A percentile compares a stretch with the other conserved stretches of the same genome.
Conservation (phyloP, 1,284 basidiomycete genomes). For the Mycosarcoma mackinlayi region DNA sequence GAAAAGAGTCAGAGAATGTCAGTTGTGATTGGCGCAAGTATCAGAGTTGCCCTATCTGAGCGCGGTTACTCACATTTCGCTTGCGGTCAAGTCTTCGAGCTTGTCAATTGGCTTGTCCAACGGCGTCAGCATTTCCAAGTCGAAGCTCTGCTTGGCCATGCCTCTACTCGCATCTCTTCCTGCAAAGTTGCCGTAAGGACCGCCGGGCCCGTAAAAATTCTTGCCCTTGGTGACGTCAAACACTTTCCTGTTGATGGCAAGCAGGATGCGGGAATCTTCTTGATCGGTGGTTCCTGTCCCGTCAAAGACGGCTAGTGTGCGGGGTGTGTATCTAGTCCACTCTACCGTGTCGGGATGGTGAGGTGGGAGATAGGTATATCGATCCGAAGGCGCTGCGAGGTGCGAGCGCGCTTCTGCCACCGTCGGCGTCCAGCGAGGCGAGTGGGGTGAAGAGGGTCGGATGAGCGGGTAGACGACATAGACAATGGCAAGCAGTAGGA, state of each 20-base stretch:
- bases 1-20: not conserved
- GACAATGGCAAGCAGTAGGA: conserved; percentile 43
- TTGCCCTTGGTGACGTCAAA: conserved; percentile 89
- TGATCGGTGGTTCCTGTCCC: conserved; percentile 46
- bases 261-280: conserved; percentile 74
- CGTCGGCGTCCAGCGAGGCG: conserved; percentile 42
- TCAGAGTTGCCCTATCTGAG: not conserved
- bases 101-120: conserved; percentile 86
- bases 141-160: conserved; percentile 97
- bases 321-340: conserved; percentile 63
- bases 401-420: conserved; percentile 42
- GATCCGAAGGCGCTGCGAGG: conserved; percentile 26
- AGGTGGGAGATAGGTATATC: conserved; percentile 59
- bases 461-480: conserved; percentile 53
- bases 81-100: conserved; percentile 78
- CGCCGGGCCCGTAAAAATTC: conserved; percentile 91
- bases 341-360: conserved; percentile 54
- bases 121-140: conserved; percentile 86
- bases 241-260: conserved; percentile 86
- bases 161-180: conserved; percentile 91
- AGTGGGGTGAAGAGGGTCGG: conserved; percentile 37
- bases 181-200: conserved; percentile 96
- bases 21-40: not conserved
- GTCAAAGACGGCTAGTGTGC: conserved; percentile 63
- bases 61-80: conserved; percentile 79